phyloP scores from a whole-genome alignment of 202 grass and related monocot genomes.

The Alloteropsis angusta region DNA sequence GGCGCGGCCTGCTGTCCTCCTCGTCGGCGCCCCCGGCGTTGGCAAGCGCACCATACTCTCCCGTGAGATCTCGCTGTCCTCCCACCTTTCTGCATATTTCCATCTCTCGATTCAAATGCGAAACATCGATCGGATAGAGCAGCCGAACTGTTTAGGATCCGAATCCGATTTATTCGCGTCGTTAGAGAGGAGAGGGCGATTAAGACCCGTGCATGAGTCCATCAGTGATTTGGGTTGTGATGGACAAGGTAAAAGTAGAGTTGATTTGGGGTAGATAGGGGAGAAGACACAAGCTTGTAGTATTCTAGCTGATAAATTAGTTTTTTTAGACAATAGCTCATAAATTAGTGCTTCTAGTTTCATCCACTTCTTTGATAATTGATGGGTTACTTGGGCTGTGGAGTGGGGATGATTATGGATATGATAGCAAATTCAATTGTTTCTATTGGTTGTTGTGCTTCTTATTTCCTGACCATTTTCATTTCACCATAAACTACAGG shows the following conservation, averaged over 20 bases:
- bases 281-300: background rate
- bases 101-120: background rate
- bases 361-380: background rate
- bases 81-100: background rate
- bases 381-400: background rate
- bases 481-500: constrained; percentile 40
- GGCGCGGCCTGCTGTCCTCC: constrained; percentile 56
- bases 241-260: background rate
- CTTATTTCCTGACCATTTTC: background rate
- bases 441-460: background rate
- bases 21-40: constrained; percentile 64
- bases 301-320: background rate
- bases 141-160: background rate
- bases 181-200: background rate
- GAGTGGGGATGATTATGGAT: background rate
- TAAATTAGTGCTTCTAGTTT: background rate
- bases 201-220: background rate
- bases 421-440: background rate
- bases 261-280: background rate
- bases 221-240: background rate
- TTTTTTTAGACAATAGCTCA: too few species aligned
- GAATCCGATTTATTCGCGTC: background rate
- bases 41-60: constrained; percentile 89
- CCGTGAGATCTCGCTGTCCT: constrained; percentile 35
- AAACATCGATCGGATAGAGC: background rate